Percentiles rank a stretch among this genome's conserved stretches.
These are phyloP conservation scores for Trichoderma pleuroti DNA, from an alignment of 2,329 filamentous ascomycete species.

Conservation along the genomic window DNA sequence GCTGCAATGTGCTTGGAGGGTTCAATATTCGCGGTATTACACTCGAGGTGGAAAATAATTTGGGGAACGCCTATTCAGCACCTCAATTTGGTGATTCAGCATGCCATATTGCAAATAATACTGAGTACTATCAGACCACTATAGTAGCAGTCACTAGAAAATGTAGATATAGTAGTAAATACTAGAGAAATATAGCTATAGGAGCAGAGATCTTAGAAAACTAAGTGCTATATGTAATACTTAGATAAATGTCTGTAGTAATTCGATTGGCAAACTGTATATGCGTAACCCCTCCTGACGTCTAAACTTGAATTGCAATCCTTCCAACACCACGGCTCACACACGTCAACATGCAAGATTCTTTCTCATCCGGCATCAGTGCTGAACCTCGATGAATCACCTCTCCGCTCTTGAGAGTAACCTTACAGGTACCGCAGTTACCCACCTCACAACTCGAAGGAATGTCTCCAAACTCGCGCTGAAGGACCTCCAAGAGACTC, in stretches of 20 bases:
- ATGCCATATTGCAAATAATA: no score
- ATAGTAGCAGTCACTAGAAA: no score
- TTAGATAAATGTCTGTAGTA: no score
- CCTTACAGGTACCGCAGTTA: slow-evolving; percentile 52
- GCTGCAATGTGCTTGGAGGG: neutral
- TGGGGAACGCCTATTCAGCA: neutral
- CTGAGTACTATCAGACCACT: no score
- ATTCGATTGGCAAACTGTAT: neutral
- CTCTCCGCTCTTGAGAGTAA: slow-evolving; percentile 40
- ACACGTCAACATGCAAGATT: slow-evolving; percentile 46
- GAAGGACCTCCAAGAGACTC: slow-evolving; percentile 48
- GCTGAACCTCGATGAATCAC: slow-evolving; percentile 51
- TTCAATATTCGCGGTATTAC: neutral
- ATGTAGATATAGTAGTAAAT: no score
- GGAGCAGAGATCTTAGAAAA: no score
- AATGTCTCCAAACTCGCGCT: slow-evolving; percentile 40
- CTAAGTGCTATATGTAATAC: no score
- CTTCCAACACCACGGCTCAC: slow-evolving; percentile 50
- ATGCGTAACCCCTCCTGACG: neutral
- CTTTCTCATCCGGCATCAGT: slow-evolving; percentile 44
- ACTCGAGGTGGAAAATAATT: neutral
- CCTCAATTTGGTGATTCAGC: no score
- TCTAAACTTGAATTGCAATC: slow-evolving; percentile 39
- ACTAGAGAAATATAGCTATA: no score
- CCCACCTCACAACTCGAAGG: slow-evolving; percentile 52